Base-by-base conservation (phyloP, 495 filamentous ascomycete species). In the Rusavskia elegans region DNA sequence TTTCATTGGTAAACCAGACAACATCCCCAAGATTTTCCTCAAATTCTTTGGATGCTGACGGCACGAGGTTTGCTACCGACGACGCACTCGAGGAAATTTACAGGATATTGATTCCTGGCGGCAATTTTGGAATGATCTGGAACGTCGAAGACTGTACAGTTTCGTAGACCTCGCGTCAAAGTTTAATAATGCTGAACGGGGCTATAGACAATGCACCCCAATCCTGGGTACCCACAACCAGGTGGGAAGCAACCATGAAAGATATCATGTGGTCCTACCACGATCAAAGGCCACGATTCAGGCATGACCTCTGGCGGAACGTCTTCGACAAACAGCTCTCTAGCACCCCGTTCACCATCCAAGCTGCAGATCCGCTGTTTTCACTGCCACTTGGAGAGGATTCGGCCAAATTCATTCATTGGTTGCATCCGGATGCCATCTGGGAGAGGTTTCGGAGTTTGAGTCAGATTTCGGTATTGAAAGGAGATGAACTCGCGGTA, bases 71-170 rank as follows among this genome's bases (percentile, higher is more conserved):
- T 61, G 76, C 80, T 23, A 78, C 67, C 45, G 62, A 68, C 11
- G 68, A 72, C 19, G 61, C 80, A 5, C 63, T 85, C 23, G 65
- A 68, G 37, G 74, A 80, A 42, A 78, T 85, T 7, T 68, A 80
- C 52, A 72, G 78, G 38, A 70, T 79, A 0, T 59, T 85, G 29
- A 68, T 61, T 23, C 71, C 72, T 0, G 68, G 68, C 16, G 75
- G 71, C 19, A 59, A 60, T 1, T 64, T 85, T 13, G 81, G 74
- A 5, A 67, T 81, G 62, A 77, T 84, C 17, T 84, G 81, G 57
- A 82, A 84, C 46, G 63, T 79, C 45, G 80, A 84, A 62, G 80
- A 82, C 51, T 83, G 77, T 80, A 52, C 55, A 70, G 60, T 27
- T 44, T 45, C 20, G 1, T 25, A 5, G 17, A 32, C 14, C 19